Percentiles rank a stretch among this genome's conserved stretches.
phyloP scores from a whole-genome alignment of 1,284 basidiomycete genomes.

The Leccinum griseonigrum region DNA sequence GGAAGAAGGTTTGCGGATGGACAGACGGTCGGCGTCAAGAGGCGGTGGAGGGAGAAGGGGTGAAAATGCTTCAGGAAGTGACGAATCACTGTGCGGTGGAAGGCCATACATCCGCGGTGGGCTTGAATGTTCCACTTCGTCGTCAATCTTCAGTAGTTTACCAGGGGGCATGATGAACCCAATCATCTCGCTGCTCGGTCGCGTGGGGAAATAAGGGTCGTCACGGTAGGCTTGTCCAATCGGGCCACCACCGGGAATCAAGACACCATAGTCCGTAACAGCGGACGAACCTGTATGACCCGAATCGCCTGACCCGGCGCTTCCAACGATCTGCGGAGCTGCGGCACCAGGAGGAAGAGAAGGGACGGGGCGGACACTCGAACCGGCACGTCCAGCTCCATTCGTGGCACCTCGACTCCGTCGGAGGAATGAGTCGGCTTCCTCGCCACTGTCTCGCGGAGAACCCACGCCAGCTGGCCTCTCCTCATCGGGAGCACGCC shows the following conservation, averaged over 20 bases:
- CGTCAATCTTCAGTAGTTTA: slow-evolving; percentile 30
- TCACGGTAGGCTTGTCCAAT: slow-evolving; percentile 34
- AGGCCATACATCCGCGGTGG: slow-evolving; percentile 30
- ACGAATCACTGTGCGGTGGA: slow-evolving; percentile 21
- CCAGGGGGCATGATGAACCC: slow-evolving; percentile 30
- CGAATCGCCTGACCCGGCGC: slow-evolving; percentile 28
- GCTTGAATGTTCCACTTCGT: slow-evolving; percentile 26
- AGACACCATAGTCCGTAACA: slow-evolving; percentile 30
- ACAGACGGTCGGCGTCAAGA: slow-evolving; percentile 34
- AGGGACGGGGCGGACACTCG: slow-evolving; percentile 27
- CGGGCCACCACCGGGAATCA: slow-evolving; percentile 31
- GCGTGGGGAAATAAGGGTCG: slow-evolving; percentile 21
- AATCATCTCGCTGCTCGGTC: slow-evolving; percentile 28
- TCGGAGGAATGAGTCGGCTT: slow-evolving; percentile 59
- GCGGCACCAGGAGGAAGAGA: slow-evolving; percentile 33
- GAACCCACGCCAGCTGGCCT: slow-evolving; percentile 58
- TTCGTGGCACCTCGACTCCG: slow-evolving; percentile 31
- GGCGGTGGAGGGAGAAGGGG: slow-evolving; percentile 43
- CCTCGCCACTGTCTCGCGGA: slow-evolving; percentile 64
- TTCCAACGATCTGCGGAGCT: slow-evolving; percentile 29
- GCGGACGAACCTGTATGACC: slow-evolving; percentile 25
- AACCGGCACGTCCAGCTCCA: slow-evolving; percentile 11
- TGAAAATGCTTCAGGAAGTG: slow-evolving; percentile 29
- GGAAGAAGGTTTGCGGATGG: slow-evolving; percentile 30
- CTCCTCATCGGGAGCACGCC: slow-evolving; percentile 26